Evolutionary conservation across 2,329 filamentous ascomycete genomes (phyloP).

Genomic region (Pyricularia grisea): DNA sequence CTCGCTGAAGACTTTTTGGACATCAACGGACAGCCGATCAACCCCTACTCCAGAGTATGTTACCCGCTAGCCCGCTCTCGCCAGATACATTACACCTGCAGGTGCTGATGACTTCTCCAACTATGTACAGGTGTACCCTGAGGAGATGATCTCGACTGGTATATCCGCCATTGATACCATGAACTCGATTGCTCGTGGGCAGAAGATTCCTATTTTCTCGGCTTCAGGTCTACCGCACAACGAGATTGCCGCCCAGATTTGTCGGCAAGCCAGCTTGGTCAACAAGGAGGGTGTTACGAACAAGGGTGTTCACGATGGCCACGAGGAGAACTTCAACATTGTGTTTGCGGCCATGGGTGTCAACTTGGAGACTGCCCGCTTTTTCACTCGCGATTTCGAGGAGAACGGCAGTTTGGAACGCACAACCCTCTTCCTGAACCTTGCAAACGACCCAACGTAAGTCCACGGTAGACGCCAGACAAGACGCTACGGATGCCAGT

Average conservation of each 20-base stretch:
- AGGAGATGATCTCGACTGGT: constrained; percentile 99
- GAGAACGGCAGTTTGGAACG: constrained; percentile 98
- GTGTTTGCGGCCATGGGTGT: constrained; percentile 99
- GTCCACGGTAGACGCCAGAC: constrained; percentile 21
- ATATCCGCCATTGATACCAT: constrained; percentile 99
- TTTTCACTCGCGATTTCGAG: constrained; percentile 98
- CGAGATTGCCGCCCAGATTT: constrained; percentile 98
- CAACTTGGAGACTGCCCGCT: constrained; percentile 96
- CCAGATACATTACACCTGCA: no score
- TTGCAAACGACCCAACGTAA: constrained; percentile 97
- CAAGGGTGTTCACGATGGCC: constrained; percentile 91
- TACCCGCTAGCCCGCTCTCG: neutral
- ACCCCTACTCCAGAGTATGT: constrained; percentile 88
- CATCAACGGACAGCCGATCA: constrained; percentile 98
- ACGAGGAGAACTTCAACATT: constrained; percentile 99
- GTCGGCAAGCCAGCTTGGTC: constrained; percentile 90
- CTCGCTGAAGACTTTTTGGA: constrained; percentile 96
- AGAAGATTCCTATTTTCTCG: constrained; percentile 99
- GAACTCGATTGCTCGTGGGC: constrained; percentile 95
- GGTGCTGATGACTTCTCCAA: neutral
- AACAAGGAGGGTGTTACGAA: constrained; percentile 68
- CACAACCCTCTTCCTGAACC: constrained; percentile 94
- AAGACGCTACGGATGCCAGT: neutral
- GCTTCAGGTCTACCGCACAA: constrained; percentile 97
- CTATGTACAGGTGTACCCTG: constrained; percentile 71